Conservation (phyloP, 1,139 yeast species). For the Chernovozyma sophiae-reginae region DNA sequence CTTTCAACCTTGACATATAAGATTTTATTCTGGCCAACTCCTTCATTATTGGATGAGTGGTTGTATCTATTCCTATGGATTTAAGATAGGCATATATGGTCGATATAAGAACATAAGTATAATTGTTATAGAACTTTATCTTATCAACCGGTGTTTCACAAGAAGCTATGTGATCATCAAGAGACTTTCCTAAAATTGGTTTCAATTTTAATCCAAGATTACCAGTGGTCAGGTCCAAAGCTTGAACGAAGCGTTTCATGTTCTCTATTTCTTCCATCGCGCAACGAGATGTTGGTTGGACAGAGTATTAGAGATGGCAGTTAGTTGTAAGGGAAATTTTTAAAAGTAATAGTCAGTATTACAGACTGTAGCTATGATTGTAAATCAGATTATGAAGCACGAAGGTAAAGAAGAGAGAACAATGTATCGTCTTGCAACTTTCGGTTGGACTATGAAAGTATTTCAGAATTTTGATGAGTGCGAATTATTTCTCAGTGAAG, state of each 20-base stretch:
- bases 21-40: constrained; percentile 69
- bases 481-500: too few species aligned
- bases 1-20: constrained; percentile 61
- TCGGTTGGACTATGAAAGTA: too few species aligned
- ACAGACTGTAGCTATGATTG: too few species aligned
- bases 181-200: constrained; percentile 32
- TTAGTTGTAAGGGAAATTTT: too few species aligned
- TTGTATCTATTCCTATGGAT: constrained; percentile 54
- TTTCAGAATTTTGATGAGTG: too few species aligned
- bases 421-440: too few species aligned
- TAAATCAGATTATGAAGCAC: too few species aligned
- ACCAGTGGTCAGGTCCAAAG: constrained; percentile 28
- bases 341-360: too few species aligned
- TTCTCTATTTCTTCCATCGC: constrained; percentile 16
- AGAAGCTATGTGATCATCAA: constrained; percentile 28
- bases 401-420: too few species aligned
- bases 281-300: too few species aligned
- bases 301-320: too few species aligned
- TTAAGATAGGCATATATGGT: constrained; percentile 56
- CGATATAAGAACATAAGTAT: constrained; percentile 44
- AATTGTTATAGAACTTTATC: constrained; percentile 34
- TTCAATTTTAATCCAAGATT: constrained; percentile 25
- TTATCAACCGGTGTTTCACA: constrained; percentile 32
- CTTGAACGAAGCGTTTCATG: constrained; percentile 21
- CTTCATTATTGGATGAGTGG: constrained; percentile 57